phyloP scores from a whole-genome alignment of 495 filamentous ascomycete genomes.

The Astrocystis sublimbata region DNA sequence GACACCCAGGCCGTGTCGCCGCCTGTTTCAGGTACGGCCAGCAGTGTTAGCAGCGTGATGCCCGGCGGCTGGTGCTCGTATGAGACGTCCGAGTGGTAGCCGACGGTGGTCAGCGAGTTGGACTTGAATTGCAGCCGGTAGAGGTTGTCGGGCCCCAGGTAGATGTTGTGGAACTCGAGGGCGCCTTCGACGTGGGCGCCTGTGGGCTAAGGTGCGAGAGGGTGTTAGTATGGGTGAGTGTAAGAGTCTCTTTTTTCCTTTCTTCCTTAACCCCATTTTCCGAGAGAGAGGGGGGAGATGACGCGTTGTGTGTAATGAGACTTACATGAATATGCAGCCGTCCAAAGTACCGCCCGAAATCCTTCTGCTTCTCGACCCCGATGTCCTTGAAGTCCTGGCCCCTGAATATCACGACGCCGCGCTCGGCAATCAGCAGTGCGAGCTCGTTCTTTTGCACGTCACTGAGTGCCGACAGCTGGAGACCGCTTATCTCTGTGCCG shows the following conservation, averaged over 20 bases:
- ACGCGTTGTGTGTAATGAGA: too few species aligned
- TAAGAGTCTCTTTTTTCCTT: too few species aligned
- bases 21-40: slow-evolving; percentile 70
- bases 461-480: slow-evolving; percentile 66
- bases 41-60: slow-evolving; percentile 70
- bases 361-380: slow-evolving; percentile 59
- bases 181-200: slow-evolving; percentile 47
- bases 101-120: slow-evolving; percentile 49
- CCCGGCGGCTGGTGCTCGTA: slow-evolving; percentile 79
- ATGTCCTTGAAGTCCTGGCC: slow-evolving; percentile 67
- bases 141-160: slow-evolving; percentile 50
- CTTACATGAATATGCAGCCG: slow-evolving; percentile 62
- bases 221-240: too few species aligned
- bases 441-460: slow-evolving; percentile 74
- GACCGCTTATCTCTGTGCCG: slow-evolving; percentile 70
- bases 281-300: too few species aligned
- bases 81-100: slow-evolving; percentile 54
- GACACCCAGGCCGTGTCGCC: slow-evolving; percentile 78
- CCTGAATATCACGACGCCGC: slow-evolving; percentile 75
- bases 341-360: slow-evolving; percentile 67
- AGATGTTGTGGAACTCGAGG: slow-evolving; percentile 50
- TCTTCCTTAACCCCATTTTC: too few species aligned
- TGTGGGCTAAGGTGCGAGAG: too few species aligned
- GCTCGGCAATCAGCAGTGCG: slow-evolving; percentile 67
- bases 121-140: slow-evolving; percentile 44